Percentiles rank a stretch among this genome's conserved stretches.
Evolutionary conservation across 495 filamentous ascomycete species (phyloP).

Genomic region (Parathielavia hyrcaniae): DNA sequence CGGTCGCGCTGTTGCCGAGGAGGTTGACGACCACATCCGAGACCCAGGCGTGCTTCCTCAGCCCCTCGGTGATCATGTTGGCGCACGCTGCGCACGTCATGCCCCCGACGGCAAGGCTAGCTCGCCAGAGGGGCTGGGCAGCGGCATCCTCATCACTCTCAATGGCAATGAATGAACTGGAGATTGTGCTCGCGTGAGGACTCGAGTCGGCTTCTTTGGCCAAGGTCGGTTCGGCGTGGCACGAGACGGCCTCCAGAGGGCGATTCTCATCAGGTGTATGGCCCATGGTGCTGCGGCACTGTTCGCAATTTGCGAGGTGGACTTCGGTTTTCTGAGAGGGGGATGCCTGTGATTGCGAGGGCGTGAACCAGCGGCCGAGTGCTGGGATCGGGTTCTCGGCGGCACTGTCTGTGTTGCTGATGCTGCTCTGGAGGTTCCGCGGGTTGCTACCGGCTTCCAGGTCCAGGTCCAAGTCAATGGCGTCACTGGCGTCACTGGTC

Average conservation of each 20-base stretch:
- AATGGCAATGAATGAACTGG: conserved; percentile 25
- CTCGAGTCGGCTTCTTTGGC: background rate
- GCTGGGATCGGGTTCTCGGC: conserved; percentile 9
- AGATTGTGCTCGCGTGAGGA: background rate
- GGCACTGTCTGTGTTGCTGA: conserved; percentile 5
- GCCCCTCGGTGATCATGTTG: conserved; percentile 56
- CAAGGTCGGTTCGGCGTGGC: conserved; percentile 1
- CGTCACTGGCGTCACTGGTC: conserved; percentile 26
- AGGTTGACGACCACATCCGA: conserved; percentile 60
- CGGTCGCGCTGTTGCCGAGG: conserved; percentile 61
- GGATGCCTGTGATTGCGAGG: conserved; percentile 4
- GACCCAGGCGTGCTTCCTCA: conserved; percentile 60
- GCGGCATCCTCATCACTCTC: conserved; percentile 19
- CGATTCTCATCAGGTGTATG: conserved; percentile 15
- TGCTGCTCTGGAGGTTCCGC: conserved; percentile 16
- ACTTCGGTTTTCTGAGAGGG: conserved; percentile 17
- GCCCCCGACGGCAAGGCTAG: conserved; percentile 64
- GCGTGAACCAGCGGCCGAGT: conserved; percentile 28
- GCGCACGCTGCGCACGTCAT: conserved; percentile 83
- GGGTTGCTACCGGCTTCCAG: background rate
- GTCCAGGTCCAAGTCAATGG: conserved; percentile 12
- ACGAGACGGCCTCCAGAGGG: conserved; percentile 8
- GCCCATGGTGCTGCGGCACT: conserved; percentile 23
- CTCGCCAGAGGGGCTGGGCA: conserved; percentile 39
- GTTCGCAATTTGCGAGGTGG: conserved; percentile 33